A percentile compares a stretch with the other conserved stretches of the same genome.
phyloP scores from a whole-genome alignment of 1,284 basidiomycete genomes.

The Fomitopsis betulina region DNA sequence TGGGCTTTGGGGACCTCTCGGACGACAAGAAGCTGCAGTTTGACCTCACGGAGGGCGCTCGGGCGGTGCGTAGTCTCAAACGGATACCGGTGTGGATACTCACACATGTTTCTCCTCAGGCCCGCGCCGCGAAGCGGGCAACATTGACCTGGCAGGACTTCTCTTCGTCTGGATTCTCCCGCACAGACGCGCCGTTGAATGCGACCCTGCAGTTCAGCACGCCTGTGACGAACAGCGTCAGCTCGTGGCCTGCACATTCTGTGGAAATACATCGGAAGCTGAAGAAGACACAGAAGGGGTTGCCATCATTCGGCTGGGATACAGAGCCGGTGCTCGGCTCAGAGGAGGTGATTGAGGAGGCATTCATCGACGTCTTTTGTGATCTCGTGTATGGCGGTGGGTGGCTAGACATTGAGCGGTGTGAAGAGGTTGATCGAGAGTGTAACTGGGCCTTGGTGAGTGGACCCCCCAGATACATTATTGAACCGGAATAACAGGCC shows the following conservation, averaged over 20 bases:
- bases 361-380: conserved; percentile 84
- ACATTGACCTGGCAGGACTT: conserved; percentile 89
- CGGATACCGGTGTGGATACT: background rate
- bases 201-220: conserved; percentile 79
- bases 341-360: conserved; percentile 79
- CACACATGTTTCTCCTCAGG: conserved; percentile 34
- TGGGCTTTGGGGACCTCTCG: conserved; percentile 62
- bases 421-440: conserved; percentile 74
- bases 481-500: background rate
- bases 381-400: conserved; percentile 80
- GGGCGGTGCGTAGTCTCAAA: conserved; percentile 48
- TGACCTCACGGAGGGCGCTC: conserved; percentile 82
- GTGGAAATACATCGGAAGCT: conserved; percentile 72
- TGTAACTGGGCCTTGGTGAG: conserved; percentile 89
- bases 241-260: conserved; percentile 67
- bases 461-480: conserved; percentile 12
- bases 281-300: conserved; percentile 76
- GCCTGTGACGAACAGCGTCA: conserved; percentile 61
- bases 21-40: conserved; percentile 76
- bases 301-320: conserved; percentile 83
- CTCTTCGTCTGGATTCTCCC: conserved; percentile 73
- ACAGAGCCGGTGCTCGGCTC: conserved; percentile 71
- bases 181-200: conserved; percentile 67
- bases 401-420: conserved; percentile 73
- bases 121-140: conserved; percentile 64